phyloP scores from a whole-genome alignment of 345 rosid genomes.

The Salix dunnii region DNA sequence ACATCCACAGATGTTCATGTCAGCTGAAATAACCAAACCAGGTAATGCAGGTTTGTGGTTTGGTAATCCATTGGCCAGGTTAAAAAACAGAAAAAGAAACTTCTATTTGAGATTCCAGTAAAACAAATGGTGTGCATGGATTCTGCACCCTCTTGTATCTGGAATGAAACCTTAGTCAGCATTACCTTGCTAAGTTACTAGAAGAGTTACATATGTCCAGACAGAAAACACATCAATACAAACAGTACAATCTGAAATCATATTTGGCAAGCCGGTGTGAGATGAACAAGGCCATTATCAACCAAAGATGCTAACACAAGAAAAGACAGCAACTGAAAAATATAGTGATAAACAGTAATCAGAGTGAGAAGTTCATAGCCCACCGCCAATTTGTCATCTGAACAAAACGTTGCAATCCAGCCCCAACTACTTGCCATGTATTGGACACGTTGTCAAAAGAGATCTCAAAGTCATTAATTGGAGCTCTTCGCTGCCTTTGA shows the following conservation, averaged over 20 bases:
- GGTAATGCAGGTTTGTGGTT: background rate
- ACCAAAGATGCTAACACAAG: background rate
- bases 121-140: background rate
- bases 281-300: background rate
- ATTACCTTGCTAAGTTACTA: background rate
- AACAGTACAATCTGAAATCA: background rate
- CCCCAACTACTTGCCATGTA: conserved; percentile 75
- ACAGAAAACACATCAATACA: background rate
- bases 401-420: conserved; percentile 84
- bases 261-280: background rate
- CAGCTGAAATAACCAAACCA: background rate
- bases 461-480: conserved; percentile 78
- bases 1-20: background rate
- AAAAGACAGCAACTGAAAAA: background rate
- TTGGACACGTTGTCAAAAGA: conserved; percentile 49
- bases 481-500: conserved; percentile 55
- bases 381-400: conserved; percentile 99
- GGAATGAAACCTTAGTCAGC: conserved; percentile 3
- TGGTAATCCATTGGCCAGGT: background rate
- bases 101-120: background rate
- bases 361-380: background rate
- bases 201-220: background rate
- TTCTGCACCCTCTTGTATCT: background rate
- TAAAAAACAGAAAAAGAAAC: background rate
- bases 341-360: background rate